Evolutionary conservation across 139 green algal species (phyloP).

Genomic region (Chlorella sp.): DNA sequence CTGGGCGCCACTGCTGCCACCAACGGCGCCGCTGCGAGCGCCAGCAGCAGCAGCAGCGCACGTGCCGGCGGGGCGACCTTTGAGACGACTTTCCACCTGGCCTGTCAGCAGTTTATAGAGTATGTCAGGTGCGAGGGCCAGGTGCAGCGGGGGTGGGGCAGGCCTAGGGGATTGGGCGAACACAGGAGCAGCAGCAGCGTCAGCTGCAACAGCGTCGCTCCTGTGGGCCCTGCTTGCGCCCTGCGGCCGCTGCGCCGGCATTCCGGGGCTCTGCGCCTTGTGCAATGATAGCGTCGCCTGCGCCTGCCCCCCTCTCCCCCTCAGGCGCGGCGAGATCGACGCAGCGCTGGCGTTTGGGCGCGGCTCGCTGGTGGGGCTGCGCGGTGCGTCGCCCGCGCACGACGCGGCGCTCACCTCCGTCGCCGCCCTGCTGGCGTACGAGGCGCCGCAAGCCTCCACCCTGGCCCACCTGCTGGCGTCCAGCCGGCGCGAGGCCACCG

Average conservation of each 20-base stretch:
- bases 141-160: too few relatives aligned
- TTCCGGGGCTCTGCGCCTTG: too few relatives aligned
- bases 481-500: slow-evolving; percentile 65
- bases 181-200: too few relatives aligned
- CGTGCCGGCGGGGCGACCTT: slow-evolving; percentile 1
- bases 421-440: slow-evolving; percentile 81
- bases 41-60: not conserved
- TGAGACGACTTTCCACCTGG: slow-evolving; percentile 64
- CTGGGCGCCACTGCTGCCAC: not conserved
- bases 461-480: slow-evolving; percentile 61
- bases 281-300: too few relatives aligned
- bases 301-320: not conserved
- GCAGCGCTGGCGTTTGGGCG: slow-evolving; percentile 61
- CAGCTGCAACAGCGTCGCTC: too few relatives aligned
- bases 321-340: slow-evolving; percentile 40
- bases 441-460: slow-evolving; percentile 58
- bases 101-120: slow-evolving; percentile 83
- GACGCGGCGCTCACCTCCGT: slow-evolving; percentile 58
- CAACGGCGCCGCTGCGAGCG: not conserved
- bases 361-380: slow-evolving; percentile 46
- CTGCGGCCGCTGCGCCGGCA: too few relatives aligned
- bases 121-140: slow-evolving; percentile 71
- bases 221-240: too few relatives aligned
- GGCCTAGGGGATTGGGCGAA: too few relatives aligned
- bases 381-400: slow-evolving; percentile 25